Evolutionary conservation across 768 basidiomycete species (phyloP), one percentile per base, ranked within the genome.

Genomic region (Gloeopeniophorella convolvens): DNA sequence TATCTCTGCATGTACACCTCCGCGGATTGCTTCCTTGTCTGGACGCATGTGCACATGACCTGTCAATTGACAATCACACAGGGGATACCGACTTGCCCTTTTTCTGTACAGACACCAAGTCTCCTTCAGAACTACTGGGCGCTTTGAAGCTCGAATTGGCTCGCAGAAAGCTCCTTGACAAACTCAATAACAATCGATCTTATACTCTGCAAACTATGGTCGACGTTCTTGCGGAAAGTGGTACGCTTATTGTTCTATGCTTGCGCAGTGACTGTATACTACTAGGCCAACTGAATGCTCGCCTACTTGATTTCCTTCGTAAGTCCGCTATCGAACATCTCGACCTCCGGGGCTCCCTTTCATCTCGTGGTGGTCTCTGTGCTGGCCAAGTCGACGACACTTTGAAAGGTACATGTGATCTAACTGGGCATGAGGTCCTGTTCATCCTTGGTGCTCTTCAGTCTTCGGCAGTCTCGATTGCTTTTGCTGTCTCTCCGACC

Each of bases 211-310:
- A 45, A 33, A 26, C 15, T 18, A 10, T 15, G 6, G 23, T 45
- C 15, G 44, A 45, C 35, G 26, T 12, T 10, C 10, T 45, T 20
- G 32, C 31, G 13, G 44, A 45, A 34, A 16, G 31, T 16, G 44
- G 44, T 45, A 45, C 2, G 44, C 8, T 8, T 31, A 35, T 33
- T 23, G 26, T n/a, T n/a, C n/a, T n/a, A n/a, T n/a, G 28, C 23
- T 16, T 45, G 21, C 15, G 21, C 10, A 7, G 20, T 26, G 15
- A 16, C 23, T 45, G 16, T 45, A 45, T 28, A 23, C 16, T 18
- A 11, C 23, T 24, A 80, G 79, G 77, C 4, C 69, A 74, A 50
- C 66, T 83, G 16, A 78, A 70, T 55, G 60, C 69, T 23, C 70
- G 64, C 6, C 66, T 75, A 6, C 62, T 82, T 40, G 56, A 71